These are phyloP conservation scores for Suhomyces guaymorum DNA, from an alignment of 1,139 yeast species.

Conservation along the genomic window DNA sequence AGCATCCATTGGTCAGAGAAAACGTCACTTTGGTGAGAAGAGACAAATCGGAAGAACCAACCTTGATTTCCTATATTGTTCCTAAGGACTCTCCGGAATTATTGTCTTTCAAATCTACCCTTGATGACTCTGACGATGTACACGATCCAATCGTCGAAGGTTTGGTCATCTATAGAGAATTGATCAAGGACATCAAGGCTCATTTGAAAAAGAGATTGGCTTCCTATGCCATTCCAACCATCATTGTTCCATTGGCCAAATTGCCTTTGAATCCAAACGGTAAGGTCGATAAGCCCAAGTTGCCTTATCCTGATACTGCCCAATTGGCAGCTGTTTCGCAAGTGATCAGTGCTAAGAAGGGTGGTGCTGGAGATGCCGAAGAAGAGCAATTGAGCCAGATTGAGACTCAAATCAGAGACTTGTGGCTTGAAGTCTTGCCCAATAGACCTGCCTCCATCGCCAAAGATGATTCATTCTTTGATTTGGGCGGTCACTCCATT, in stretches of 20 bases:
- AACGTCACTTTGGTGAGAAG: slow-evolving; percentile 90
- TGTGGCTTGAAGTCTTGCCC: slow-evolving; percentile 87
- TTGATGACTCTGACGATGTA: slow-evolving; percentile 30
- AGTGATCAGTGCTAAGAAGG: slow-evolving; percentile 29
- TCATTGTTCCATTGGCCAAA: slow-evolving; percentile 81
- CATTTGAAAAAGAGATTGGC: slow-evolving; percentile 89
- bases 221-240: slow-evolving; percentile 88
- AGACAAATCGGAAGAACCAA: slow-evolving; percentile 90
- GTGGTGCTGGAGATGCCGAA: slow-evolving; percentile 42
- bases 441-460: slow-evolving; percentile 76
- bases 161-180: slow-evolving; percentile 69
- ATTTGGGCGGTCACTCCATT: slow-evolving; percentile 96
- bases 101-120: slow-evolving; percentile 48
- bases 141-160: slow-evolving; percentile 77
- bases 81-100: slow-evolving; percentile 70
- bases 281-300: slow-evolving; percentile 94
- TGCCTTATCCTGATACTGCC: slow-evolving; percentile 91
- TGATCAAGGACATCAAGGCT: slow-evolving; percentile 77
- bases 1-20: slow-evolving; percentile 88
- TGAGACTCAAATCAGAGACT: slow-evolving; percentile 69
- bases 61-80: slow-evolving; percentile 86
- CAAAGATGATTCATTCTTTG: slow-evolving; percentile 88
- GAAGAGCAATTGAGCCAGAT: slow-evolving; percentile 55
- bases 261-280: slow-evolving; percentile 97
- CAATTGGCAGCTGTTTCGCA: slow-evolving; percentile 72